Base-by-base conservation (phyloP, 148 eudicot species). In the Amaranthus palmeri region DNA sequence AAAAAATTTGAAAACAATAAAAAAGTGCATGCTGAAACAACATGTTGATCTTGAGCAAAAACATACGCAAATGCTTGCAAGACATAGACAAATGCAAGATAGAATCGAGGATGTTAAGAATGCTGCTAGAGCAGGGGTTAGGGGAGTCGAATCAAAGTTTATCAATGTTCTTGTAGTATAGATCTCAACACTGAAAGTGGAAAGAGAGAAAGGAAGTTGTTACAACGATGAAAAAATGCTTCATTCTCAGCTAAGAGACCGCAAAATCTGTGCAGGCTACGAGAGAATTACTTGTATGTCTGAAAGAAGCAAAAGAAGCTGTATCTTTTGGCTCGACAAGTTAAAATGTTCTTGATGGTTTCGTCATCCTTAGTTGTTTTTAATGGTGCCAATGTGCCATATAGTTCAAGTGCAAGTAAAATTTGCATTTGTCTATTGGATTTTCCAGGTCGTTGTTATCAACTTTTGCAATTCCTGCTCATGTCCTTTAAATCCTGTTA, bases 251-350 rank as follows among this genome's bases (percentile, higher is more conserved):
- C 86, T 96, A 60, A 85, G 90, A 79, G 99, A 96, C 81, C 66
- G 93, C 92, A 50, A 97, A 92, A 76, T 96, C 99, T 78, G 93
- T 96, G 68, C 96, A 90, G 82, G 97, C 99, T 36, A 97, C 97
- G 13, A 90, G 99, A 69, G 99, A 96, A 77, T 79, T 96, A 74
- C 90, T 92, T n/a, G 93, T 96, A 72, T 88, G 97, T 52, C 91
- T 96, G 45, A 92, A 88, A 83, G 96, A 96, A 80, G 96, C 93
- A 74, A 97, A 96, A 82, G 99, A 88, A 85, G 87, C 92, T 57
- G 76, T 88, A 70, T 87, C 88, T 68, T 79, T 88, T 78, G 87
- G 96, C 53, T 81, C 90, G 99, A 96, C 92, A 71, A 79, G 87
- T 75, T 70, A 48, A 17, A 42, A 5, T 14, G 10, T 25, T 25